Percentiles rank a stretch among this genome's conserved stretches.
phyloP scores from a whole-genome alignment of 768 basidiomycete species.

The Fomitopsis pulvina region DNA sequence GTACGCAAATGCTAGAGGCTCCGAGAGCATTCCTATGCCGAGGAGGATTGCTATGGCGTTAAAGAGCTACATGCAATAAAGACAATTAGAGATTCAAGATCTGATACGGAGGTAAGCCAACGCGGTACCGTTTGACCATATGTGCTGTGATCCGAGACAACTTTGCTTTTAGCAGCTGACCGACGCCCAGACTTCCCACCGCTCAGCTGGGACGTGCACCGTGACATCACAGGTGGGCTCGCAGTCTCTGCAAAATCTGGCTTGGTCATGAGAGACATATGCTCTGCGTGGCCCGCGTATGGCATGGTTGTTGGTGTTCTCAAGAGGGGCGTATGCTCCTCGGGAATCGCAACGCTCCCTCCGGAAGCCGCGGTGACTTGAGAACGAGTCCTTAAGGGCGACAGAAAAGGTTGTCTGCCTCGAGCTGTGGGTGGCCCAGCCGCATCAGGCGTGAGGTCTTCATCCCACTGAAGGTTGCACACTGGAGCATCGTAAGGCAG shows the following conservation, averaged over 20 bases:
- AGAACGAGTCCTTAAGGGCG: background rate
- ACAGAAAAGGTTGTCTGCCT: background rate
- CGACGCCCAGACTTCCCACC: slow-evolving; percentile 11
- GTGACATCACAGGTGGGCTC: background rate
- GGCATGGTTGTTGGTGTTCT: slow-evolving; percentile 7
- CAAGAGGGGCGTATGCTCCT: slow-evolving; percentile 19
- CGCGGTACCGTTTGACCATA: slow-evolving; percentile 63
- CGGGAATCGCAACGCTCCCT: too few relatives aligned
- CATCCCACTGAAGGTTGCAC: slow-evolving; percentile 23
- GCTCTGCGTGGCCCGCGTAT: background rate
- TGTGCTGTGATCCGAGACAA: slow-evolving; percentile 49
- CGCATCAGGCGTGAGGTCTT: slow-evolving; percentile 18
- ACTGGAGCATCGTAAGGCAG: slow-evolving; percentile 12
- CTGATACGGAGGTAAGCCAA: background rate
- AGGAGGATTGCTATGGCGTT: slow-evolving; percentile 82
- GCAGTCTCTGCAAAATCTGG: background rate
- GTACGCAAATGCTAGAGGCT: slow-evolving; percentile 87
- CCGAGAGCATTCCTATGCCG: slow-evolving; percentile 85
- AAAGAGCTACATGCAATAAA: slow-evolving; percentile 55
- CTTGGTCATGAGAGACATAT: too few relatives aligned
- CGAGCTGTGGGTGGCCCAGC: background rate
- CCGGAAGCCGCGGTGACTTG: background rate
- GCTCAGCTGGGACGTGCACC: slow-evolving; percentile 11
- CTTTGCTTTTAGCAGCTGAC: slow-evolving; percentile 11
- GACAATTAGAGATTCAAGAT: background rate